A percentile compares a stretch with the other conserved stretches of the same genome.
Conservation (phyloP, 495 filamentous ascomycete species). For the Aspergillus haitiensis region DNA sequence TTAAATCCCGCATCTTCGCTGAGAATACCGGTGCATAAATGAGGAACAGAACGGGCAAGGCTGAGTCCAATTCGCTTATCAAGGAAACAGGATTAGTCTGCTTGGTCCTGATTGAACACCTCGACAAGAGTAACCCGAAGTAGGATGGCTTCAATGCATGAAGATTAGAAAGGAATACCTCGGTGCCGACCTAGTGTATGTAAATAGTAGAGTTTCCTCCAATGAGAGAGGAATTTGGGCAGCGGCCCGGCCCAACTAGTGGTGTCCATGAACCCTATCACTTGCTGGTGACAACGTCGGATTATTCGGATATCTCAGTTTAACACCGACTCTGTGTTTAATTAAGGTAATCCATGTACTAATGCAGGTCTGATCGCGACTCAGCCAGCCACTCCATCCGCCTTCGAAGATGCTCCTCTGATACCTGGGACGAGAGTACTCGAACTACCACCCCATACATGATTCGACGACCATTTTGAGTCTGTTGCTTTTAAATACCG, state of each 20-base stretch:
- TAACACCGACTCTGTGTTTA: background rate
- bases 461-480: background rate
- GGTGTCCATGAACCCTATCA: background rate
- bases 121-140: slow-evolving; percentile 1
- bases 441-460: background rate
- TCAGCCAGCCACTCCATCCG: background rate
- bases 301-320: background rate
- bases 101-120: no score
- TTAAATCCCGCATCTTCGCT: background rate
- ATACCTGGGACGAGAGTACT: background rate
- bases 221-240: background rate
- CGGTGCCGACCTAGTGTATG: background rate
- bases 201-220: background rate
- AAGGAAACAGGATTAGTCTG: background rate
- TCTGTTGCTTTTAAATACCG: background rate
- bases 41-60: background rate
- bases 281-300: background rate
- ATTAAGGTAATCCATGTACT: background rate
- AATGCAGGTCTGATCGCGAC: slow-evolving; percentile 1
- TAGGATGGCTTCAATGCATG: slow-evolving; percentile 5
- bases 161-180: background rate
- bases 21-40: background rate
- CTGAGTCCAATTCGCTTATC: background rate
- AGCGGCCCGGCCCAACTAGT: background rate
- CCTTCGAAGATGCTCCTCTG: background rate